These are phyloP conservation scores for Firmiana major DNA, from an alignment of 345 rosid genomes.

Conservation along the genomic window DNA sequence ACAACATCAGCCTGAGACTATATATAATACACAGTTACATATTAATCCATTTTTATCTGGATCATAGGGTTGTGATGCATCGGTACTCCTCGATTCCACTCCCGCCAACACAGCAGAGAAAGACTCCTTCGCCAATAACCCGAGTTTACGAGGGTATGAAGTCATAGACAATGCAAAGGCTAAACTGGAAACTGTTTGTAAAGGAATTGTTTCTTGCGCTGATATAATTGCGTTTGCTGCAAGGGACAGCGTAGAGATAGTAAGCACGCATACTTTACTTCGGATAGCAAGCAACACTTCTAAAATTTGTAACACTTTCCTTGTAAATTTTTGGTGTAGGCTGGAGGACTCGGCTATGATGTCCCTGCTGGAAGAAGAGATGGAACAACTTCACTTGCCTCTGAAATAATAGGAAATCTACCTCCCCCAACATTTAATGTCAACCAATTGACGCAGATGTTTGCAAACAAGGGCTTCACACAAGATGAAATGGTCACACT, in stretches of 20 bases:
- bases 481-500: constrained; percentile 52
- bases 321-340: constrained; percentile 14
- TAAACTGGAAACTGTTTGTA: constrained; percentile 33
- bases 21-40: too few species aligned
- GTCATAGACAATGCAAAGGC: constrained; percentile 47
- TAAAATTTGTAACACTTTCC: not conserved
- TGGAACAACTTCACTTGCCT: constrained; percentile 42
- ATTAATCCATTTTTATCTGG: not conserved
- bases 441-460: constrained; percentile 28
- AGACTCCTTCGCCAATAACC: constrained; percentile 41
- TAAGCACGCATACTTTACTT: constrained; percentile 10
- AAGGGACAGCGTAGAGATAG: constrained; percentile 42
- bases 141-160: constrained; percentile 48
- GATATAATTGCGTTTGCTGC: constrained; percentile 58
- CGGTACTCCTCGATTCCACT: constrained; percentile 44
- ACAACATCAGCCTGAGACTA: not conserved
- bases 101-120: constrained; percentile 46
- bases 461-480: constrained; percentile 32
- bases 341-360: constrained; percentile 44
- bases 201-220: constrained; percentile 56
- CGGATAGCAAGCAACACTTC: not conserved
- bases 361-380: constrained; percentile 67
- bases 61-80: constrained; percentile 53
- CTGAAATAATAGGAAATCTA: constrained; percentile 37
- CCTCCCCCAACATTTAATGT: constrained; percentile 44